Percentiles rank a stretch among this genome's conserved stretches.
phyloP scores from a whole-genome alignment of 148 eudicot species.

The Rhododendron ovatum region DNA sequence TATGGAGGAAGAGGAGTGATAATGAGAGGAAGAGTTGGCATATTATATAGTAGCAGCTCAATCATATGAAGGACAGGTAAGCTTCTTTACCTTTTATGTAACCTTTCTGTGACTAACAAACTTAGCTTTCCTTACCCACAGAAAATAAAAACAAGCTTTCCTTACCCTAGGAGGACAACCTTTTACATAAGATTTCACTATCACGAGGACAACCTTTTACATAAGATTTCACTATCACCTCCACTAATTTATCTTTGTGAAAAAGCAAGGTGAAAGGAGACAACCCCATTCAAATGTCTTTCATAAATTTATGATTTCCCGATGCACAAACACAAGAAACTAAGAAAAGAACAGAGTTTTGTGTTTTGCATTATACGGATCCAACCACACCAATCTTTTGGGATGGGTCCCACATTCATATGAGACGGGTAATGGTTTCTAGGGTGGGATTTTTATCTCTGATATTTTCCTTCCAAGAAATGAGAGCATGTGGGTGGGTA shows the following conservation, averaged over 20 bases:
- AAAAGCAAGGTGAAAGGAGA: constrained; percentile 18
- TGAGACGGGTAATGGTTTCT: not conserved
- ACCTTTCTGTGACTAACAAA: constrained; percentile 8
- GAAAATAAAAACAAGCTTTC: constrained; percentile 14
- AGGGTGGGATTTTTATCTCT: not conserved
- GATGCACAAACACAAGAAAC: not conserved
- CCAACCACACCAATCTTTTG: not conserved
- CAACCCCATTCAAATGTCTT: constrained; percentile 12
- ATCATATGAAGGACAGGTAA: constrained; percentile 2
- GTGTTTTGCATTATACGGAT: too few species aligned
- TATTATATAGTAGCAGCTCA: not conserved
- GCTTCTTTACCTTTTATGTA: not conserved
- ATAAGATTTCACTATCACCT: not conserved
- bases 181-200: not conserved
- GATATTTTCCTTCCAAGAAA: not conserved
- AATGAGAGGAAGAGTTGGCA: constrained; percentile 8
- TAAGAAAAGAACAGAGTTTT: not conserved
- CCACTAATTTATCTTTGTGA: not conserved
- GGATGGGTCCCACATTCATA: not conserved
- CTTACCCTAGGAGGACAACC: not conserved
- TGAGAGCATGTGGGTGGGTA: not conserved
- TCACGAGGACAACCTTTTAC: not conserved
- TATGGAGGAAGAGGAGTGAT: not conserved
- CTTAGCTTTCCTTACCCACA: not conserved
- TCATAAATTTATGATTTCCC: too few species aligned